Percentiles rank a stretch among this genome's conserved stretches.
phyloP scores from a whole-genome alignment of 2,329 filamentous ascomycete genomes.

The Aspergillus glaucus region DNA sequence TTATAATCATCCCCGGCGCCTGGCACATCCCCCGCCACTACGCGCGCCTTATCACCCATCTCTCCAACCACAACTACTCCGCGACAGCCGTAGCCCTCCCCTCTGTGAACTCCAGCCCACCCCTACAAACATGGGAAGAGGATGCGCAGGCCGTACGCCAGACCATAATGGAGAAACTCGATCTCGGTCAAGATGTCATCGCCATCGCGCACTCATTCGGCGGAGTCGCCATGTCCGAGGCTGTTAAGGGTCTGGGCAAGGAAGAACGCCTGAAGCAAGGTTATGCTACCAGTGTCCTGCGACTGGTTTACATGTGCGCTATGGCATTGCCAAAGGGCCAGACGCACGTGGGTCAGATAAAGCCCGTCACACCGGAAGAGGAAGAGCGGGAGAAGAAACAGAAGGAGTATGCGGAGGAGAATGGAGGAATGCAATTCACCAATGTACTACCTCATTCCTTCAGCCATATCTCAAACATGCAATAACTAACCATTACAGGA shows the following conservation, averaged over 20 bases:
- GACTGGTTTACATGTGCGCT: conserved; percentile 24
- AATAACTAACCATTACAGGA: conserved; percentile 11
- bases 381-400: conserved; percentile 13
- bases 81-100: conserved; percentile 17
- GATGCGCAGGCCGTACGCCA: conserved; percentile 20
- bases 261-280: conserved; percentile 13
- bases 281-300: conserved; percentile 10
- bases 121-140: conserved; percentile 18
- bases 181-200: conserved; percentile 24
- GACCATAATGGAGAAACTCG: conserved; percentile 14
- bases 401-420: conserved; percentile 10
- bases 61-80: conserved; percentile 14
- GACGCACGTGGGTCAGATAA: conserved; percentile 16
- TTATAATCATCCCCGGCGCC: conserved; percentile 26
- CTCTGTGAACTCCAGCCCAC: conserved; percentile 20
- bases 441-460: conserved; percentile 8
- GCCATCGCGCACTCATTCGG: conserved; percentile 29
- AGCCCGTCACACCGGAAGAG: conserved; percentile 18
- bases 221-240: conserved; percentile 25
- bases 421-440: conserved; percentile 12
- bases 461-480: neutral
- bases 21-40: conserved; percentile 23
- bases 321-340: conserved; percentile 21
- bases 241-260: conserved; percentile 23
- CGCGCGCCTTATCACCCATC: conserved; percentile 13